Evolutionary conservation across 495 filamentous ascomycete species (phyloP).

Genomic region (Cercophora newfieldiana): DNA sequence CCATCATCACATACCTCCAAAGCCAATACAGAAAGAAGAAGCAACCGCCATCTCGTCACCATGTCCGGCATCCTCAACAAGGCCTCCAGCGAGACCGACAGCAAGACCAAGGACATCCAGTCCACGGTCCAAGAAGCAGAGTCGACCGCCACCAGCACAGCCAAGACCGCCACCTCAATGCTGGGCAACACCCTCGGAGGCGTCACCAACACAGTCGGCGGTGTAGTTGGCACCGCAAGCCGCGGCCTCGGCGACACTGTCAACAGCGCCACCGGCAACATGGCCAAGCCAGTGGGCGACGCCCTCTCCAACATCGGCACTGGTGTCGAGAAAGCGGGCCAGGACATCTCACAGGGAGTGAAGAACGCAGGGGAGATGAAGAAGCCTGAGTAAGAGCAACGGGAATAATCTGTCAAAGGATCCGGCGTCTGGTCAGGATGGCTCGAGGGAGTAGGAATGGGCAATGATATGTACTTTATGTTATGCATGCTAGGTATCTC

Average conservation of each 20-base stretch:
- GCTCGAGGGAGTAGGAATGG: neutral
- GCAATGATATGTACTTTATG: neutral
- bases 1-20: neutral
- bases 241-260: conserved; percentile 64
- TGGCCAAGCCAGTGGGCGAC: conserved; percentile 62
- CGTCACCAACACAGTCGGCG: conserved; percentile 61
- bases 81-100: conserved; percentile 24
- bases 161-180: conserved; percentile 58
- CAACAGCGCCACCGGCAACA: conserved; percentile 58
- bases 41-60: neutral
- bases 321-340: conserved; percentile 56
- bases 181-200: conserved; percentile 47
- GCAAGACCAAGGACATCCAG: conserved; percentile 46
- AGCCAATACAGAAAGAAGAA: too few species aligned
- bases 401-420: too few species aligned
- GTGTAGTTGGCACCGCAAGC: conserved; percentile 61
- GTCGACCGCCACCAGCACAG: conserved; percentile 59
- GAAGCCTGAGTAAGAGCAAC: neutral
- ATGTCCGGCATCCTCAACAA: conserved; percentile 7
- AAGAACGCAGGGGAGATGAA: conserved; percentile 34
- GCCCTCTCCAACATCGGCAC: conserved; percentile 55
- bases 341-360: conserved; percentile 55
- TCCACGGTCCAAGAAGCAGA: conserved; percentile 11
- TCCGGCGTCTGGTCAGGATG: too few species aligned
- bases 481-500: neutral